Percentiles rank a stretch among this genome's conserved stretches.
Conservation (phyloP, 164 flowering plant genomes). For the Macadamia tetraphylla region DNA sequence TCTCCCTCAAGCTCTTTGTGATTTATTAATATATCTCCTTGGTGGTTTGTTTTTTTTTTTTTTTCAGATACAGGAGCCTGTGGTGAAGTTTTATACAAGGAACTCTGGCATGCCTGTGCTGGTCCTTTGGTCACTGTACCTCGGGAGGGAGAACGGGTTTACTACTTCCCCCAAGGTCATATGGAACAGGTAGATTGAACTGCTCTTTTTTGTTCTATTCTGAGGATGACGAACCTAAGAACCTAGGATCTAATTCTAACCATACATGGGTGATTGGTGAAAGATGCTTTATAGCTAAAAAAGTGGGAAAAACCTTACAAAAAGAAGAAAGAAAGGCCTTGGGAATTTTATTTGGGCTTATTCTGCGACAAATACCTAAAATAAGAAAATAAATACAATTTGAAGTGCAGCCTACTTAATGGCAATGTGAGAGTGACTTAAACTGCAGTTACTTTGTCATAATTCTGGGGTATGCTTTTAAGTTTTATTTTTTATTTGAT, state of each 20-base stretch:
- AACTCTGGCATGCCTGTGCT: constrained; percentile 92
- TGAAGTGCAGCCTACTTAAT: too few relatives aligned
- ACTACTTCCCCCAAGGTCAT: constrained; percentile 92
- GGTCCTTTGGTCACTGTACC: constrained; percentile 88
- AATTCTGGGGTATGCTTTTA: too few relatives aligned
- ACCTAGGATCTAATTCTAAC: neutral
- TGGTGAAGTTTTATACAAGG: constrained; percentile 55
- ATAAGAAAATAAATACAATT: too few relatives aligned
- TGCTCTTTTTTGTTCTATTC: neutral
- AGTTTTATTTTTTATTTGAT: too few relatives aligned
- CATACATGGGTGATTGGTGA: too few relatives aligned
- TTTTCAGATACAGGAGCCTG: constrained; percentile 23
- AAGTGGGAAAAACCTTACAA: too few relatives aligned
- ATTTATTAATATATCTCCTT: neutral
- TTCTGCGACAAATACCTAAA: too few relatives aligned
- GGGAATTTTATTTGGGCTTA: neutral
- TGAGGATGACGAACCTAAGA: neutral
- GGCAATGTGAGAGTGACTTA: too few relatives aligned
- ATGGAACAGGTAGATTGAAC: constrained; percentile 70
- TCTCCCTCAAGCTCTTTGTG: neutral
- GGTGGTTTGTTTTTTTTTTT: too few relatives aligned
- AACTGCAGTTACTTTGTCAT: too few relatives aligned
- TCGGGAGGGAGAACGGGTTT: constrained; percentile 76
- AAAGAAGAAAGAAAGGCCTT: neutral
- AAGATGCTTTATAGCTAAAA: too few relatives aligned